phyloP scores from a whole-genome alignment of 306 rosid species.

The Lablab purpureus region DNA sequence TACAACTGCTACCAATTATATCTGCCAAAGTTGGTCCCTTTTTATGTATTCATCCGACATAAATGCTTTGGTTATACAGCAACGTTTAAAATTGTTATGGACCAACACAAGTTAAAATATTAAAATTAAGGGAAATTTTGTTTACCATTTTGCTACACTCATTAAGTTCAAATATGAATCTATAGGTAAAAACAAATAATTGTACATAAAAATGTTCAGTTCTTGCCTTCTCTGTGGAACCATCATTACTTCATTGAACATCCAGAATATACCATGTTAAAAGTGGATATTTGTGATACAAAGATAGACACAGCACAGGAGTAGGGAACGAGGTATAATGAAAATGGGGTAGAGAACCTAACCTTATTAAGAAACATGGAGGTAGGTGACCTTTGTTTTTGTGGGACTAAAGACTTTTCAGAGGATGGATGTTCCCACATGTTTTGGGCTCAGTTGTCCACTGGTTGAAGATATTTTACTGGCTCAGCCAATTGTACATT shows the following conservation, averaged over 20 bases:
- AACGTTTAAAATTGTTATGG: too few species aligned
- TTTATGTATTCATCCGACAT: background rate
- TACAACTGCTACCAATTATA: background rate
- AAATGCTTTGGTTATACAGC: background rate
- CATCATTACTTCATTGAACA: too few species aligned
- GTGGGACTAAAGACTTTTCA: background rate
- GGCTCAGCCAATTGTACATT: background rate
- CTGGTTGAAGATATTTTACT: background rate
- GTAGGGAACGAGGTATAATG: background rate
- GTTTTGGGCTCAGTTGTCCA: constrained; percentile 10
- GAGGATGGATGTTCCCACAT: constrained; percentile 29
- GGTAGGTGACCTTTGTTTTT: background rate
- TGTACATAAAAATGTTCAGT: background rate
- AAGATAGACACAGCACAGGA: background rate
- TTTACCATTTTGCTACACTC: background rate
- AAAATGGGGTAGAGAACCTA: background rate
- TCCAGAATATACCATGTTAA: background rate
- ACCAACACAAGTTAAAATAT: background rate
- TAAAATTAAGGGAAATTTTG: background rate
- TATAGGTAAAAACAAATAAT: background rate
- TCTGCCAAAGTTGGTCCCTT: background rate
- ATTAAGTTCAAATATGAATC: background rate
- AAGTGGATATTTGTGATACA: background rate
- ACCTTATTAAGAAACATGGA: constrained; percentile 4
- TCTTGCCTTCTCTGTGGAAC: background rate